phyloP scores from a whole-genome alignment of 2,329 filamentous ascomycete genomes.

The Aspergillus calidoustus region DNA sequence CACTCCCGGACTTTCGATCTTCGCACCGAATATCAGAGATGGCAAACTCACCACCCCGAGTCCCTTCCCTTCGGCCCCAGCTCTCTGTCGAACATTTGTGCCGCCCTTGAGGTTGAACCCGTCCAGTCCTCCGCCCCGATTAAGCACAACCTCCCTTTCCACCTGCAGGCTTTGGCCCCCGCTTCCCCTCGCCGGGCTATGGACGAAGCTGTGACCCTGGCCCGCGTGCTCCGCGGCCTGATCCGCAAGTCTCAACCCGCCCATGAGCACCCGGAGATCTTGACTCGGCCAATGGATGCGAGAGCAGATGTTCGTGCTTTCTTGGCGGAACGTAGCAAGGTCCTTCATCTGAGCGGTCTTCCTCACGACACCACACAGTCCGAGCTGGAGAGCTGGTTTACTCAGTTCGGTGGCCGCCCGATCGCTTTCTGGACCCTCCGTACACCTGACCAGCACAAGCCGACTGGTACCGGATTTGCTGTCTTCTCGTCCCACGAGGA shows the following conservation, averaged over 20 bases:
- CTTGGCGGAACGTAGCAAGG: constrained; percentile 93
- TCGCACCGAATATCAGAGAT: constrained; percentile 95
- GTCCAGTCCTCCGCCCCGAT: constrained; percentile 97
- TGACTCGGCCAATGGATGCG: constrained; percentile 95
- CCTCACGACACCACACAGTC: constrained; percentile 98
- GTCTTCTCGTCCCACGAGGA: constrained; percentile 99
- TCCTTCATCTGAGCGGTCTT: constrained; percentile 95
- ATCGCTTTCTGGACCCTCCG: constrained; percentile 99
- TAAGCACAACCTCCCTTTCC: constrained; percentile 98
- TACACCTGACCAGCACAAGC: constrained; percentile 98
- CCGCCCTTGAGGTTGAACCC: constrained; percentile 95
- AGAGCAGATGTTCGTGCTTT: constrained; percentile 95
- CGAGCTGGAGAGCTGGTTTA: constrained; percentile 99
- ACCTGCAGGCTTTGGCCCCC: constrained; percentile 92
- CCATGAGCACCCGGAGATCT: constrained; percentile 90
- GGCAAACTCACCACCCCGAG: constrained; percentile 98
- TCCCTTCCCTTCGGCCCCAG: constrained; percentile 95
- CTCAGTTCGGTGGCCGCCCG: constrained; percentile 93
- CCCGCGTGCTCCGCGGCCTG: constrained; percentile 86
- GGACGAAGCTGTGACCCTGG: constrained; percentile 94
- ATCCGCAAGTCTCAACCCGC: constrained; percentile 95
- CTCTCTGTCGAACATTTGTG: constrained; percentile 96
- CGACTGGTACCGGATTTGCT: constrained; percentile 96
- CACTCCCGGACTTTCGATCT: constrained; percentile 97
- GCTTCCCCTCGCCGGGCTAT: constrained; percentile 94